Evolutionary conservation across 1,284 basidiomycete genomes (phyloP), one percentile per base, ranked within the genome.

Genomic region (Taiwanofungus camphoratus): DNA sequence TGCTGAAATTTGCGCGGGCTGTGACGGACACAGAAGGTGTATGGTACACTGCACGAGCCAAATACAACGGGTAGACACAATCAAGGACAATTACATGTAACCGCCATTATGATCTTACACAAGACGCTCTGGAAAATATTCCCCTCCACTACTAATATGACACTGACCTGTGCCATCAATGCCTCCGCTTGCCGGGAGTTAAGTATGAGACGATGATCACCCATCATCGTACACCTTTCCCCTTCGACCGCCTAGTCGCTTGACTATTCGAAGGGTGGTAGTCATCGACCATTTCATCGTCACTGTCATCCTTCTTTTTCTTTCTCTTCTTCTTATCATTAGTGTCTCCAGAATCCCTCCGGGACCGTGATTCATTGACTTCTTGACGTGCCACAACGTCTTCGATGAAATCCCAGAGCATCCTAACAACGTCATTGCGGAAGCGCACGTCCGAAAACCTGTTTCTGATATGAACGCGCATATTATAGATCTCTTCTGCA

Each of bases 1-100:
- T 95, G 26, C 74, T 90, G 35, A 95, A 92, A 65, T 89, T 86
- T 60, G 87, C 90, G 20, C 70, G 92, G 36, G 77, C 85, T 3
- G 74, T 83, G 29, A 87, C 82, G 44, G 84, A 87, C 41, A 53
- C 69, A 0, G 70, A 78, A 27, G 79, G 82, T n/a, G 60, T 76
- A 39, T 86, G 75, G 71, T 90, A 88, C 58, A 87, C 82, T 1
- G 71, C 82, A 2, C 67, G 86, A 49, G 72, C 73, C 5, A 64
- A 60, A 42, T 52, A 56, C 35, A 48, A 45, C 13, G 49, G 41
- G 24, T 54, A 35, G 36, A 32, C 9, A 16, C 15, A 20, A 27
- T 26, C 3, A 24, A 5, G 13, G 13, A 27, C 26, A 27, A 27
- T 7, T 27, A 13, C 13, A 27, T 27, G 26, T 27, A 27, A 8